phyloP scores from a whole-genome alignment of 2,329 filamentous ascomycete genomes.

The Mycocentrospora acerina region DNA sequence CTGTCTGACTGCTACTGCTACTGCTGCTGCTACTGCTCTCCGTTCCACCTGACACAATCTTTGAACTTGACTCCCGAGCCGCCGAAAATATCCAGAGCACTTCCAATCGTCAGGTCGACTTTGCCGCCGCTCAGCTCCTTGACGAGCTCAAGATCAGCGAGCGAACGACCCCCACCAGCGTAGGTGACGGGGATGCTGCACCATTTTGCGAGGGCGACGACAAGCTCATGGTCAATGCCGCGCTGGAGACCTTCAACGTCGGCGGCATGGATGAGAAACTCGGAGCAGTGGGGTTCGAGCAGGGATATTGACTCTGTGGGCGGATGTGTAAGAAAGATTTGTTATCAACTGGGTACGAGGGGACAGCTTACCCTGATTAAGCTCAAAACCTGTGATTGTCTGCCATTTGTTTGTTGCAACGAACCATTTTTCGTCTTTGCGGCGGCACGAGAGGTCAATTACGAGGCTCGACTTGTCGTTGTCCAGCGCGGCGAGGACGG shows the following conservation, averaged over 20 bases:
- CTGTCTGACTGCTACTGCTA: neutral
- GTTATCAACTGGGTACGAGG: neutral
- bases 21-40: constrained; percentile 14
- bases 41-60: constrained; percentile 89
- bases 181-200: constrained; percentile 93
- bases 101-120: constrained; percentile 93
- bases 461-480: constrained; percentile 80
- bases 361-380: constrained; percentile 69
- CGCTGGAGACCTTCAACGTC: constrained; percentile 93
- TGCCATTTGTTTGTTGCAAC: constrained; percentile 99
- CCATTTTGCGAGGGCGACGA: constrained; percentile 76
- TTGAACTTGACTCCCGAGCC: constrained; percentile 82
- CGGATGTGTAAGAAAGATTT: neutral
- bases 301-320: constrained; percentile 72
- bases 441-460: constrained; percentile 90
- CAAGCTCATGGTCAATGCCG: constrained; percentile 85
- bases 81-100: constrained; percentile 93
- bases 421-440: constrained; percentile 76
- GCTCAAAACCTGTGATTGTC: constrained; percentile 93
- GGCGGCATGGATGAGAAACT: constrained; percentile 95
- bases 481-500: constrained; percentile 70
- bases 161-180: constrained; percentile 83
- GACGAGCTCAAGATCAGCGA: constrained; percentile 82
- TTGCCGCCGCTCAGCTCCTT: constrained; percentile 75
- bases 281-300: constrained; percentile 89